These are phyloP conservation scores for Russula lepida DNA, from an alignment of 768 basidiomycete species.

Conservation along the genomic window DNA sequence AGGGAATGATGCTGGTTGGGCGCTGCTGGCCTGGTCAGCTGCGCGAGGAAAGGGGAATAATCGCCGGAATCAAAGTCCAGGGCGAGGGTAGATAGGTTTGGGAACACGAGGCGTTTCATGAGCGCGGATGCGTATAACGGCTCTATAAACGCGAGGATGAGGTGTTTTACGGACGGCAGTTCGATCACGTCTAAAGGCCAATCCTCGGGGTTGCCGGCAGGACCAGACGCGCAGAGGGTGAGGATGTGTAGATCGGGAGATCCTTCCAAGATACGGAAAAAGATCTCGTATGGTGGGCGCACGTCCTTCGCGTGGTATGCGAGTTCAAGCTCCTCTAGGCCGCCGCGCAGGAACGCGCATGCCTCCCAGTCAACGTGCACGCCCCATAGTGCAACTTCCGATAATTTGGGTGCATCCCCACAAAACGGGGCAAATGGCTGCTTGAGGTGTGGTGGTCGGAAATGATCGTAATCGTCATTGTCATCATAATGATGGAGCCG, in stretches of 20 bases:
- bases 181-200: constrained; percentile 28
- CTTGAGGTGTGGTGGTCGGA: constrained; percentile 35
- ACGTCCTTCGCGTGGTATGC: constrained; percentile 56
- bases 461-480: constrained; percentile 35
- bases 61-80: constrained; percentile 54
- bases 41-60: constrained; percentile 40
- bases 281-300: constrained; percentile 49
- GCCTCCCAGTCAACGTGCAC: constrained; percentile 62
- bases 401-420: constrained; percentile 44
- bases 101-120: constrained; percentile 29
- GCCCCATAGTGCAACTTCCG: constrained; percentile 48
- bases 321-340: constrained; percentile 46
- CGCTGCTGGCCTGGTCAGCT: constrained; percentile 35
- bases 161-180: constrained; percentile 24
- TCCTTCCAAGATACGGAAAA: constrained; percentile 41
- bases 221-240: constrained; percentile 49
- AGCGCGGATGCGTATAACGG: constrained; percentile 29
- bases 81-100: constrained; percentile 31
- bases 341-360: constrained; percentile 35
- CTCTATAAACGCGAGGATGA: constrained; percentile 29
- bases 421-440: constrained; percentile 43
- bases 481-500: constrained; percentile 49
- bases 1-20: constrained; percentile 32
- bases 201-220: constrained; percentile 33
- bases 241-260: constrained; percentile 50